phyloP scores from a whole-genome alignment of 2,329 filamentous ascomycete genomes.

The Byssothecium circinans region DNA sequence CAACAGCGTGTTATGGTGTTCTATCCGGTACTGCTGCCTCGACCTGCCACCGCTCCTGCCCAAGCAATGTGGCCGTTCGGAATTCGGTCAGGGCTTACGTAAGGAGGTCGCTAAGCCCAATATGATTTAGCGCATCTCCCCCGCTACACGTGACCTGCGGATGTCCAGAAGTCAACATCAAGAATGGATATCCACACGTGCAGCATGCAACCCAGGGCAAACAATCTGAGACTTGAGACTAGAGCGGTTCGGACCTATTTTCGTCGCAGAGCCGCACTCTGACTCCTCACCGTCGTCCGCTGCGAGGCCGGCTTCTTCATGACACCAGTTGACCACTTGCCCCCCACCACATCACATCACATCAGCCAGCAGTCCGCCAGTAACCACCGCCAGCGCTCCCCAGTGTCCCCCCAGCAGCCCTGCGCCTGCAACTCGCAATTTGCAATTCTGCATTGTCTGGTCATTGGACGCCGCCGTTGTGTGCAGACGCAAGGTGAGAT shows the following conservation, averaged over 20 bases:
- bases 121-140: slow-evolving; percentile 4
- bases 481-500: slow-evolving; percentile 41
- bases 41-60: slow-evolving; percentile 21
- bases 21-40: slow-evolving; percentile 26
- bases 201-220: background rate
- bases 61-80: slow-evolving; percentile 38
- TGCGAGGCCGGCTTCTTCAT: background rate
- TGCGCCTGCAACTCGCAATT: too few relatives aligned
- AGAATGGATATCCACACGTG: too few relatives aligned
- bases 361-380: too few relatives aligned
- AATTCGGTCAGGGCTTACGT: slow-evolving; percentile 9
- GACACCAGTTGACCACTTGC: background rate
- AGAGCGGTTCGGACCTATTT: background rate
- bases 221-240: background rate
- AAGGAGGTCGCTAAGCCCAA: slow-evolving; percentile 5
- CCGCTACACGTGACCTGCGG: slow-evolving; percentile 11
- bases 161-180: too few relatives aligned
- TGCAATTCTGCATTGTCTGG: slow-evolving; percentile 35
- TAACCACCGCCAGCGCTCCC: slow-evolving; percentile 38
- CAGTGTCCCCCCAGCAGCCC: slow-evolving; percentile 20
- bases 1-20: slow-evolving; percentile 21
- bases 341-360: too few relatives aligned
- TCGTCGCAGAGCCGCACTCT: background rate
- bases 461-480: slow-evolving; percentile 34
- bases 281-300: background rate